phyloP scores from a whole-genome alignment of 208 protist species.

The Naegleria lovaniensis region DNA sequence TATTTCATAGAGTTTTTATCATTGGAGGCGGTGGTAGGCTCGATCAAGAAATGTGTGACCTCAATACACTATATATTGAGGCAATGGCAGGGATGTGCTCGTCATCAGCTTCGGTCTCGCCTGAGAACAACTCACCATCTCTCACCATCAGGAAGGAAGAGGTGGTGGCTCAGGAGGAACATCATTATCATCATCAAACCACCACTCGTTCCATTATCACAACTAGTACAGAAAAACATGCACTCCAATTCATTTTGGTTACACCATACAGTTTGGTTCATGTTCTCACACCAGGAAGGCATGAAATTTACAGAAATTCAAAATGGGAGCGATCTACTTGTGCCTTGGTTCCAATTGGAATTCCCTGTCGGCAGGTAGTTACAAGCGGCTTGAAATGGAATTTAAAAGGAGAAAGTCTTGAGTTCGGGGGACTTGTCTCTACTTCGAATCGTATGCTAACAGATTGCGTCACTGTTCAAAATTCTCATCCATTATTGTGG shows the following conservation, averaged over 20 bases:
- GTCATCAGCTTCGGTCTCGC: too few species aligned
- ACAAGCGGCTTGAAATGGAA: conserved; percentile 16
- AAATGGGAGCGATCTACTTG: not conserved
- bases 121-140: too few species aligned
- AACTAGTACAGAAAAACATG: not conserved
- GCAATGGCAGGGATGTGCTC: not conserved
- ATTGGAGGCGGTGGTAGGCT: conserved; percentile 15
- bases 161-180: too few species aligned
- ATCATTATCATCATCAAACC: too few species aligned
- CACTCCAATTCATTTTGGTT: not conserved
- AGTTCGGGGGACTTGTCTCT: not conserved
- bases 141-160: too few species aligned
- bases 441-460: not conserved
- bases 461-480: not conserved
- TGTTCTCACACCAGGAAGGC: not conserved
- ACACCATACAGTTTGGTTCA: not conserved
- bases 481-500: not conserved
- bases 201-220: not conserved
- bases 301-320: not conserved
- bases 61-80: conserved; percentile 12
- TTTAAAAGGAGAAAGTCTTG: not conserved
- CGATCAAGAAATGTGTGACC: conserved; percentile 27
- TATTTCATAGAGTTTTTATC: conserved; percentile 14
- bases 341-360: not conserved
- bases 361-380: not conserved